Evolutionary conservation across 2,329 filamentous ascomycete genomes (phyloP).

Genomic region (Coniochaeta sp.): DNA sequence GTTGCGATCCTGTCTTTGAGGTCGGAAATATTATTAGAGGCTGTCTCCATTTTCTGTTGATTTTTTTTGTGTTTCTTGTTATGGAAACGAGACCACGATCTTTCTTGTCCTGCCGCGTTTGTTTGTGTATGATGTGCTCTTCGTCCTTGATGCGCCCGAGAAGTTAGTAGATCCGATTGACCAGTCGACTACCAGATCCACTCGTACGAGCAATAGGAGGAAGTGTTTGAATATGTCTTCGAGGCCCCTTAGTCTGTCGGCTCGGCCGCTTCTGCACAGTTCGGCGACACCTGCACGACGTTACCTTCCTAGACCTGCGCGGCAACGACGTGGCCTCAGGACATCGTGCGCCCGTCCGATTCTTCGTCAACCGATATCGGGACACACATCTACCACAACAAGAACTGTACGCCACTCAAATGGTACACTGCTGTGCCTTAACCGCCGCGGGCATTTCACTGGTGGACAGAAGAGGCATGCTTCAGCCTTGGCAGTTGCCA

Average conservation of each 20-base stretch:
- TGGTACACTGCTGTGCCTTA: neutral
- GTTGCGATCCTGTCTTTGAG: neutral
- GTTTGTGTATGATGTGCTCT: neutral
- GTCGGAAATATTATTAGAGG: neutral
- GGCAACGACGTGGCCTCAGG: neutral
- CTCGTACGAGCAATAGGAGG: neutral
- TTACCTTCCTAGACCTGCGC: neutral
- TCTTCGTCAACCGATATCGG: neutral
- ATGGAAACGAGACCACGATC: neutral
- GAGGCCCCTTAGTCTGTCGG: neutral
- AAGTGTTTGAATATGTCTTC: neutral
- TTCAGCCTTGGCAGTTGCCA: conserved; percentile 10
- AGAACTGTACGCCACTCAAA: neutral
- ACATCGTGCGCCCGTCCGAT: neutral
- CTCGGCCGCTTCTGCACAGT: neutral
- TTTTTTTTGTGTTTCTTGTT: neutral
- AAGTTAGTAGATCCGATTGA: neutral
- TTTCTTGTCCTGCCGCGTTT: neutral
- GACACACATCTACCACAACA: neutral
- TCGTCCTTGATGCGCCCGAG: neutral
- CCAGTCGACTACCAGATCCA: neutral
- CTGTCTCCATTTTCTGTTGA: neutral
- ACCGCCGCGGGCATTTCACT: neutral
- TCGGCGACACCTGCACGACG: neutral
- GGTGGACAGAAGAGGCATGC: conserved; percentile 10